phyloP scores from a whole-genome alignment of 306 rosid genomes.

The Begonia fuchsioides region DNA sequence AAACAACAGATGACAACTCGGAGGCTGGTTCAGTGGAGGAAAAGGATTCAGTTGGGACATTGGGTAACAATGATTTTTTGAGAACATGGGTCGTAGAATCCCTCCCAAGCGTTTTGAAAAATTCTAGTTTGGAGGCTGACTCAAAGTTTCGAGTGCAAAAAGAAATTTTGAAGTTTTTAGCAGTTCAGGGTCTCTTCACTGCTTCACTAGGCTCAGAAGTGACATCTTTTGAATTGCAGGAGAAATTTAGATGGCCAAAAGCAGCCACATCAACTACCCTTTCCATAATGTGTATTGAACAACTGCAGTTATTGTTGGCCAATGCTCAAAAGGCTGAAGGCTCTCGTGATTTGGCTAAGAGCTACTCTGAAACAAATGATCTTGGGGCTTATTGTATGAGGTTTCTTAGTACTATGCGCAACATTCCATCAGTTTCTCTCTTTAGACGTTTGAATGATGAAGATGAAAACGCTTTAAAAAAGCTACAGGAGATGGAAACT shows the following conservation, averaged over 20 bases:
- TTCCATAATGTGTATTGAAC: slow-evolving; percentile 81
- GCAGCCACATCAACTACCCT: slow-evolving; percentile 66
- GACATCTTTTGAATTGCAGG: slow-evolving; percentile 82
- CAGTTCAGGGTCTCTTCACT: slow-evolving; percentile 83
- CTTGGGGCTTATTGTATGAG: slow-evolving; percentile 84
- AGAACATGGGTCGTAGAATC: slow-evolving; percentile 91
- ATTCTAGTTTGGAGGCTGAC: slow-evolving; percentile 49
- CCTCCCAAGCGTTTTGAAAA: slow-evolving; percentile 60
- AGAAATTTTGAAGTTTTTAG: slow-evolving; percentile 78
- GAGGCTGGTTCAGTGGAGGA: slow-evolving; percentile 79
- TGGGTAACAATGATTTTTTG: slow-evolving; percentile 59
- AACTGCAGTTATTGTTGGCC: slow-evolving; percentile 67
- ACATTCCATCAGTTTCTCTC: slow-evolving; percentile 80
- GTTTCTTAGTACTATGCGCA: slow-evolving; percentile 64
- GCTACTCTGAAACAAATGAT: slow-evolving; percentile 52
- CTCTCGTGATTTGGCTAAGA: slow-evolving; percentile 23
- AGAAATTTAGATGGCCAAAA: slow-evolving; percentile 92
- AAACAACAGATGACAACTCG: slow-evolving; percentile 93
- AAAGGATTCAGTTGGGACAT: slow-evolving; percentile 43
- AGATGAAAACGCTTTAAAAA: slow-evolving; percentile 54
- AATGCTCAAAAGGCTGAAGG: slow-evolving; percentile 79
- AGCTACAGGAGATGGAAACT: slow-evolving; percentile 51
- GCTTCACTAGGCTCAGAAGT: slow-evolving; percentile 91
- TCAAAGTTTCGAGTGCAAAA: slow-evolving; percentile 56
- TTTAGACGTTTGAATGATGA: slow-evolving; percentile 51